These are phyloP conservation scores for Tuber borchii DNA, from an alignment of 495 filamentous ascomycete species.

Conservation along the genomic window DNA sequence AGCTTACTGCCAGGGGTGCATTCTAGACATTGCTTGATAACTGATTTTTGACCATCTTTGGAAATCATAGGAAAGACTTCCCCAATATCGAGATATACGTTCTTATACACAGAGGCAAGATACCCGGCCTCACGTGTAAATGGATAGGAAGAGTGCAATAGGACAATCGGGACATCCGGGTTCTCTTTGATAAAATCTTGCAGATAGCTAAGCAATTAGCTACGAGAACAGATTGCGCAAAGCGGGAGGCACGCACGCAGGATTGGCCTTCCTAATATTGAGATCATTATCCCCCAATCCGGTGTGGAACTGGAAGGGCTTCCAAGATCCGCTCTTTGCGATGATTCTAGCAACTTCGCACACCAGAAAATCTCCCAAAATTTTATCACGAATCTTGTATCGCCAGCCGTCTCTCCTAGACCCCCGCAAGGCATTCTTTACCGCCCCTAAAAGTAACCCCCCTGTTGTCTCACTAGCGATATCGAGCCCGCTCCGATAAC, in stretches of 20 bases:
- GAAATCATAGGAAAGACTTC: conserved; percentile 81
- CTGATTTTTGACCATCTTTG: conserved; percentile 66
- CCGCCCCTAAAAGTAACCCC: conserved; percentile 37
- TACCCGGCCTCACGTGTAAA: conserved; percentile 79
- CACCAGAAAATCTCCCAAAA: conserved; percentile 62
- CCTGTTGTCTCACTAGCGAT: conserved; percentile 44
- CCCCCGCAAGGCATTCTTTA: conserved; percentile 37
- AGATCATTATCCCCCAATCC: conserved; percentile 83
- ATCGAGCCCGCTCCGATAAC: conserved; percentile 72
- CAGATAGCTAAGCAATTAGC: conserved; percentile 48
- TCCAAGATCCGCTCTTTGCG: conserved; percentile 45
- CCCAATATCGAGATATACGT: conserved; percentile 80
- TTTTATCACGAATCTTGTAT: conserved; percentile 57
- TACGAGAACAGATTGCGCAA: background rate
- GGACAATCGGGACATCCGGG: conserved; percentile 63
- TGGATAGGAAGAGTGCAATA: conserved; percentile 79
- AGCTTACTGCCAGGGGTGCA: conserved; percentile 69
- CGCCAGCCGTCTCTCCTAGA: conserved; percentile 20
- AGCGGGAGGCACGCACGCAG: conserved; percentile 45
- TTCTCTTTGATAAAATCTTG: conserved; percentile 67
- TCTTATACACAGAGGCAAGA: conserved; percentile 68
- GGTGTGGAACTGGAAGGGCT: conserved; percentile 82
- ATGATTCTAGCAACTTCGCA: conserved; percentile 52
- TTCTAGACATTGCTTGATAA: conserved; percentile 69
- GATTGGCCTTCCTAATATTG: conserved; percentile 60